These are phyloP conservation scores for Ascomycota sp. DNA, from an alignment of 2,329 filamentous ascomycete genomes.

Conservation along the genomic window DNA sequence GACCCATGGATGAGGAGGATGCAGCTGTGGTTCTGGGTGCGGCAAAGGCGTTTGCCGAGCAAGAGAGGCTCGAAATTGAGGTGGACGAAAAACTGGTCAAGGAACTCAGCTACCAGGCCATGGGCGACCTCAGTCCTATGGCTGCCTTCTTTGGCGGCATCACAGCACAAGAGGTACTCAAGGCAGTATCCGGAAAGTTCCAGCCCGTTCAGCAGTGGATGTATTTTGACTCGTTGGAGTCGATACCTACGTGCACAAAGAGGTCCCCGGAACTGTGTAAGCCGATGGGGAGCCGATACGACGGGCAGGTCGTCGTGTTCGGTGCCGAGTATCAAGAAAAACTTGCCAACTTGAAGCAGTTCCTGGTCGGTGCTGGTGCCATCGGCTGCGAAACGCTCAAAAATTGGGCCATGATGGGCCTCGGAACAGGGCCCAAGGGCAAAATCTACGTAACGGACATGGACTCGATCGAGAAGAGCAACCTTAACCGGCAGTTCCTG, in stretches of 20 bases:
- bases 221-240: constrained; percentile 96
- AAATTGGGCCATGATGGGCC: constrained; percentile 98
- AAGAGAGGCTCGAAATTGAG: constrained; percentile 45
- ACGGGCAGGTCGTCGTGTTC: constrained; percentile 92
- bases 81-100: constrained; percentile 79
- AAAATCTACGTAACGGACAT: constrained; percentile 89
- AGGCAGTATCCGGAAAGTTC: constrained; percentile 95
- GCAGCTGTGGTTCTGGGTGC: constrained; percentile 55
- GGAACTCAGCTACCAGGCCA: constrained; percentile 85
- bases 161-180: constrained; percentile 81
- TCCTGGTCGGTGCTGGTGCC: constrained; percentile 85
- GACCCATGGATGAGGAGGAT: constrained; percentile 66
- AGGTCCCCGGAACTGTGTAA: constrained; percentile 76
- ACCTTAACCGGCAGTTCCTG: constrained; percentile 88
- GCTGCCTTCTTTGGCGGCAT: constrained; percentile 89
- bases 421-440: constrained; percentile 70
- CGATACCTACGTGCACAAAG: constrained; percentile 50
- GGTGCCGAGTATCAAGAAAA: constrained; percentile 87
- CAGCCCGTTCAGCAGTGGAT: constrained; percentile 87
- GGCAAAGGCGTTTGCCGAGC: constrained; percentile 49
- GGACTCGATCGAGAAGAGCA: constrained; percentile 97
- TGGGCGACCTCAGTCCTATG: constrained; percentile 75
- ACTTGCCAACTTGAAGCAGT: constrained; percentile 71
- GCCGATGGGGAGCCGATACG: constrained; percentile 67
- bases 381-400: constrained; percentile 98